A percentile compares a stretch with the other conserved stretches of the same genome.
Conservation (phyloP, 1,284 basidiomycete species). For the Marasmius oreades region DNA sequence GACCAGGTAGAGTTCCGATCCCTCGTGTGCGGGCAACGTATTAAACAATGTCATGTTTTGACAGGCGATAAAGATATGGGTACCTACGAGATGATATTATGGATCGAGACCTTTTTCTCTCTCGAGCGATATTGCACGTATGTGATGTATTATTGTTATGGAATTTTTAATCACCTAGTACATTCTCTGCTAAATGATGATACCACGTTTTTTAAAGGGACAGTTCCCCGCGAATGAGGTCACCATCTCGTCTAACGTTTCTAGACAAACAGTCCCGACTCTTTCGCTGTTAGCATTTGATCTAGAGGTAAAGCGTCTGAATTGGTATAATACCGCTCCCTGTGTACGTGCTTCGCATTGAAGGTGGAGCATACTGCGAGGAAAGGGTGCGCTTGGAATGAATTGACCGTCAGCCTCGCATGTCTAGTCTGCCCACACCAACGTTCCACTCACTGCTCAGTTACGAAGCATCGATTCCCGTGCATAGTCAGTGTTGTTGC, state of each 20-base stretch:
- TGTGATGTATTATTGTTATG: conserved; percentile 7
- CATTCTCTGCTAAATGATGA: conserved; percentile 1
- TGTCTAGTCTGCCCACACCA: too few relatives aligned
- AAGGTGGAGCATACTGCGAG: too few relatives aligned
- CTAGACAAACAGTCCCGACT: too few relatives aligned
- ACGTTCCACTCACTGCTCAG: too few relatives aligned
- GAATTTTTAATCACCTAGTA: conserved; percentile 6
- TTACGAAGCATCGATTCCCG: too few relatives aligned
- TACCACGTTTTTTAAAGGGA: neutral
- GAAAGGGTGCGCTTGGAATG: too few relatives aligned
- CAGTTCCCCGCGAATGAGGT: neutral
- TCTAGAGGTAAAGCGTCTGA: too few relatives aligned
- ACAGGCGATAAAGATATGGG: conserved; percentile 18
- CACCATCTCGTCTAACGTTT: neutral
- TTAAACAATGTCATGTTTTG: neutral
- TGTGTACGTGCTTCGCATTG: too few relatives aligned
- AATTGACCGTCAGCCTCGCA: too few relatives aligned
- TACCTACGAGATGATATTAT: conserved; percentile 3
- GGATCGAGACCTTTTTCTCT: neutral
- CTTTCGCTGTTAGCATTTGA: too few relatives aligned
- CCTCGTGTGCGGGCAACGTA: neutral
- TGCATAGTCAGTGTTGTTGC: too few relatives aligned
- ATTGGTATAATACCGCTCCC: too few relatives aligned
- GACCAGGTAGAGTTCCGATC: conserved; percentile 38
- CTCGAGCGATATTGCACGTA: neutral